Percentiles rank a stretch among this genome's conserved stretches.
Conservation (phyloP, 768 basidiomycete genomes). For the Daedaleopsis sinensis region DNA sequence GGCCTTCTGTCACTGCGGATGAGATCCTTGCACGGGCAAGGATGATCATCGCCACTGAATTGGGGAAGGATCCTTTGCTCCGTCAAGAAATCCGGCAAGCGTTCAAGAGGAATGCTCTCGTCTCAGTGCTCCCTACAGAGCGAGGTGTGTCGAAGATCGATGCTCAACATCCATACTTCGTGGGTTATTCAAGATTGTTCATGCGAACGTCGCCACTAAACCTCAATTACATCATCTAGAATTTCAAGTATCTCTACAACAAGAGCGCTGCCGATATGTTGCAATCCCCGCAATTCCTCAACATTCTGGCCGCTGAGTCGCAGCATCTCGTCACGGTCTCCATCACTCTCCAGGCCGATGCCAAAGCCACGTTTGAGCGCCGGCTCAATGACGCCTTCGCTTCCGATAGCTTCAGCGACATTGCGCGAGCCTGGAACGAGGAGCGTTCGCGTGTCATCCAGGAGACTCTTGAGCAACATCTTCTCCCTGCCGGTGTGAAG, state of each 20-base stretch:
- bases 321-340: constrained; percentile 82
- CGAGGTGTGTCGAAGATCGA: constrained; percentile 79
- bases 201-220: neutral
- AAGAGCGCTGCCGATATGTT: constrained; percentile 77
- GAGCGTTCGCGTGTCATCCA: constrained; percentile 79
- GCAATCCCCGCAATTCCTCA: constrained; percentile 78
- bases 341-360: constrained; percentile 65
- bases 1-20: constrained; percentile 58
- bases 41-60: constrained; percentile 85
- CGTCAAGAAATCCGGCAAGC: constrained; percentile 74
- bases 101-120: constrained; percentile 73
- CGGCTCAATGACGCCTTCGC: constrained; percentile 79
- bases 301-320: constrained; percentile 89
- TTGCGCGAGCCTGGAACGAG: constrained; percentile 90
- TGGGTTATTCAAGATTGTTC: constrained; percentile 38
- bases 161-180: constrained; percentile 72
- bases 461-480: constrained; percentile 75
- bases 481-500: constrained; percentile 84
- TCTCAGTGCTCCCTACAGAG: constrained; percentile 87
- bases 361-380: constrained; percentile 69
- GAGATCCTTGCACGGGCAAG: constrained; percentile 75
- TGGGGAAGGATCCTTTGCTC: constrained; percentile 91
- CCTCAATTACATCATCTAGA: constrained; percentile 46
- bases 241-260: constrained; percentile 90
- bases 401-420: constrained; percentile 83